Conservation (phyloP, 768 basidiomycete species). For the Suillus hirtellus region DNA sequence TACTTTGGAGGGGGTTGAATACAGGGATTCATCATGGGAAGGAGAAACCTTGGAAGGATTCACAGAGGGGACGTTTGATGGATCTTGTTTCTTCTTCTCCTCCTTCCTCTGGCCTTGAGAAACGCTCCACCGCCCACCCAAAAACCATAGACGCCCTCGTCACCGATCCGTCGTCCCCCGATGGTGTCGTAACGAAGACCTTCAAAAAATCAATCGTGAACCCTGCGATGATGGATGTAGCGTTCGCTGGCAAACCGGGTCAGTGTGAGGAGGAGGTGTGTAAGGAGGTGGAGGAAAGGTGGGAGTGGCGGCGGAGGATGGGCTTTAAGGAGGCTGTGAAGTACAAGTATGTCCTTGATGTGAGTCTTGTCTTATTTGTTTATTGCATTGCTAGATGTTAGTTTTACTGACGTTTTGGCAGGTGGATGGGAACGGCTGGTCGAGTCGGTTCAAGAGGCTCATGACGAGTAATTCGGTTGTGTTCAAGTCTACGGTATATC, state of each 20-base stretch:
- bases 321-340: constrained; percentile 44
- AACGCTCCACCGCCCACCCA: background rate
- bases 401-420: constrained; percentile 14
- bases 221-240: constrained; percentile 55
- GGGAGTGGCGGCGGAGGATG: constrained; percentile 47
- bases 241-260: constrained; percentile 46
- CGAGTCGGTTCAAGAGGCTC: constrained; percentile 58
- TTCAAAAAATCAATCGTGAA: constrained; percentile 43
- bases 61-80: constrained; percentile 50
- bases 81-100: constrained; percentile 17
- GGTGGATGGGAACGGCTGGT: constrained; percentile 65
- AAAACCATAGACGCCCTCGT: constrained; percentile 14
- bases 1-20: constrained; percentile 70
- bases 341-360: constrained; percentile 58
- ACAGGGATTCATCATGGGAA: constrained; percentile 53
- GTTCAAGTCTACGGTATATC: constrained; percentile 66
- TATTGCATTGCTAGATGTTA: too few relatives aligned
- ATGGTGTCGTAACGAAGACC: constrained; percentile 34
- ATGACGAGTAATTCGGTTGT: constrained; percentile 57
- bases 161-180: constrained; percentile 30
- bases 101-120: background rate
- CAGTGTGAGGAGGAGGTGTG: constrained; percentile 45
- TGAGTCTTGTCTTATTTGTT: constrained; percentile 23
- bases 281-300: constrained; percentile 40
- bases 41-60: constrained; percentile 43